phyloP scores from a whole-genome alignment of 768 basidiomycete genomes.

The Rhodotorula sphaerocarpa region DNA sequence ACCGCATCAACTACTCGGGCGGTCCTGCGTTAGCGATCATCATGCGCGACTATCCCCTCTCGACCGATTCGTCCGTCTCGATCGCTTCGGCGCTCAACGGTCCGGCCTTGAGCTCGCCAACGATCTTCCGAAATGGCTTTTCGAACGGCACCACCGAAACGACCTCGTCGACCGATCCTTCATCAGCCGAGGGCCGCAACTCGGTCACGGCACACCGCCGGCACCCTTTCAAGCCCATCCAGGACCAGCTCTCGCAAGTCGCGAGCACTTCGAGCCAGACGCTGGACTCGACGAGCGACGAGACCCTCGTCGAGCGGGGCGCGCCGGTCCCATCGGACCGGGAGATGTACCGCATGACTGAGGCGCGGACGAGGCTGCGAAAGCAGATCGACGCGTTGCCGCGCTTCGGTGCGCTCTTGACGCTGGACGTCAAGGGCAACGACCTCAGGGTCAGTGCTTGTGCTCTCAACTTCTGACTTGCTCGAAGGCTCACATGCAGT shows the following conservation, averaged over 20 bases:
- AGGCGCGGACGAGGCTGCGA: conserved; percentile 56
- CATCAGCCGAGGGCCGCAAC: conserved; percentile 8
- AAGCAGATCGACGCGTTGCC: conserved; percentile 82
- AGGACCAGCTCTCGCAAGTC: not conserved
- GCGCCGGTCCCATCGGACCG: conserved; percentile 9
- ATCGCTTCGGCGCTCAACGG: not conserved
- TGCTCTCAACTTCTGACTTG: not conserved
- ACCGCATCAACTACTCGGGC: conserved; percentile 72
- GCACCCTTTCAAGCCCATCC: not conserved
- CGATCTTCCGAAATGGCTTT: not conserved
- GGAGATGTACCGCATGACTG: conserved; percentile 37
- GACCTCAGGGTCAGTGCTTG: conserved; percentile 70
- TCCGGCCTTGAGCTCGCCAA: not conserved
- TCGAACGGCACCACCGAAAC: not conserved
- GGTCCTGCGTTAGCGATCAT: conserved; percentile 88
- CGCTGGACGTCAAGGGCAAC: conserved; percentile 83
- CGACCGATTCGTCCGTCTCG: conserved; percentile 11
- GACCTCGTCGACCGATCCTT: not conserved
- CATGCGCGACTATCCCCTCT: conserved; percentile 71
- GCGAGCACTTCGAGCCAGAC: not conserved
- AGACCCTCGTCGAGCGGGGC: too few relatives aligned
- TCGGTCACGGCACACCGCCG: conserved; percentile 26
- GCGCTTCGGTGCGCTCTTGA: conserved; percentile 71
- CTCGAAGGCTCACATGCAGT: not conserved
- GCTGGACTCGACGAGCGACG: not conserved